Percentiles rank a stretch among this genome's conserved stretches.
These are phyloP conservation scores for Fusarium clavum DNA, from an alignment of 2,329 filamentous ascomycete genomes.

Conservation along the genomic window DNA sequence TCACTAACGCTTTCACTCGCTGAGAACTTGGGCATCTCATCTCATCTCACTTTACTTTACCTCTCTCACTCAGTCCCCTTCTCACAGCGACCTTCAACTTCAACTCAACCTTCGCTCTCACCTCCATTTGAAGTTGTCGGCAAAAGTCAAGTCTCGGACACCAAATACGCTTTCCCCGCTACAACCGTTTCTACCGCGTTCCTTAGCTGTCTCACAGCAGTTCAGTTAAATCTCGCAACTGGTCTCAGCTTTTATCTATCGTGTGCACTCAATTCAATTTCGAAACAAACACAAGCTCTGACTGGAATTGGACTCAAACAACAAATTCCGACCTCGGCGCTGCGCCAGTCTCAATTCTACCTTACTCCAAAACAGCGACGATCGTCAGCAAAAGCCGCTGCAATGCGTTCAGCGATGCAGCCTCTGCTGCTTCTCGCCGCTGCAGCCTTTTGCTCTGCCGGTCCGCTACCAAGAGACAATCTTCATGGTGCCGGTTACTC, in stretches of 20 bases:
- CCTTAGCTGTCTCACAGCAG: conserved; percentile 31
- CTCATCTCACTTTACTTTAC: conserved; percentile 22
- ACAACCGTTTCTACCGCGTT: conserved; percentile 33
- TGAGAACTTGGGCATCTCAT: neutral
- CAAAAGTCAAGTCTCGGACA: conserved; percentile 28
- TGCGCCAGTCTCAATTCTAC: conserved; percentile 11
- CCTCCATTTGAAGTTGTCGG: neutral
- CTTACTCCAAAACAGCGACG: conserved; percentile 2
- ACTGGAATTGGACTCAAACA: conserved; percentile 29
- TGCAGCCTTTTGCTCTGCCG: conserved; percentile 52
- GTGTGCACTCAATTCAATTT: conserved; percentile 21
- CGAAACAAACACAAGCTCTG: conserved; percentile 10
- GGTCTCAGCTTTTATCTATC: conserved; percentile 7
- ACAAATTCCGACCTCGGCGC: conserved; percentile 11
- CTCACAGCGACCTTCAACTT: conserved; percentile 27
- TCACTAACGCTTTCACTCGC: conserved; percentile 7
- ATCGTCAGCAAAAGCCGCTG: conserved; percentile 10
- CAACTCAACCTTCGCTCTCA: neutral
- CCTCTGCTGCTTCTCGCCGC: conserved; percentile 55
- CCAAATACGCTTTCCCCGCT: conserved; percentile 25
- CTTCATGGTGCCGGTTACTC: conserved; percentile 62
- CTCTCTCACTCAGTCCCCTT: conserved; percentile 1
- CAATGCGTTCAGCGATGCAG: conserved; percentile 45
- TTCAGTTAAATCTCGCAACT: conserved; percentile 27
- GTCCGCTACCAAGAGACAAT: conserved; percentile 63